A percentile compares a stretch with the other conserved stretches of the same genome.
These are phyloP conservation scores for Thoreauomyces humboldtii DNA, from an alignment of 192 early-diverging fungal genomes.

Conservation along the genomic window DNA sequence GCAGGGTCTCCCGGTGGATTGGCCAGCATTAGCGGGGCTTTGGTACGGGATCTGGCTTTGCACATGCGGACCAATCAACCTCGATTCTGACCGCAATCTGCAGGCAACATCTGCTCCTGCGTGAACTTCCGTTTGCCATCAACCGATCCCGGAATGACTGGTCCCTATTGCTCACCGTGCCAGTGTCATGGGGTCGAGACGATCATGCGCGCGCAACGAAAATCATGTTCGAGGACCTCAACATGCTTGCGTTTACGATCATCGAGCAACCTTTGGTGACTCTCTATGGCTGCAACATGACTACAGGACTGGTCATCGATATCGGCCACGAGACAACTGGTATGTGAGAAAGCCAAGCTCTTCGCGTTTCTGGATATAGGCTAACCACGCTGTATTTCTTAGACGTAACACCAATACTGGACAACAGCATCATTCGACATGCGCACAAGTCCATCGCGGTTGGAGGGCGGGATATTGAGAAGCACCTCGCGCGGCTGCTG, in stretches of 20 bases:
- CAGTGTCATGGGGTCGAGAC: slow-evolving; percentile 76
- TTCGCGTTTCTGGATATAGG: not conserved
- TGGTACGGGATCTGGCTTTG: no score
- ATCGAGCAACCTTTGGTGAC: slow-evolving; percentile 81
- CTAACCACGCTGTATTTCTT: not conserved
- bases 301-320: slow-evolving; percentile 85
- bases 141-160: slow-evolving; percentile 72
- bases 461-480: slow-evolving; percentile 69
- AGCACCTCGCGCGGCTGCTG: slow-evolving; percentile 61
- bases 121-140: slow-evolving; percentile 63
- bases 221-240: slow-evolving; percentile 90
- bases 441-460: slow-evolving; percentile 62
- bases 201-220: slow-evolving; percentile 79
- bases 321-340: slow-evolving; percentile 84
- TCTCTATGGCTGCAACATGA: slow-evolving; percentile 72
- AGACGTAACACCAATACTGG: slow-evolving; percentile 79
- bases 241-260: slow-evolving; percentile 78
- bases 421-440: slow-evolving; percentile 63
- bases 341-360: slow-evolving; percentile 24
- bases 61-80: no score
- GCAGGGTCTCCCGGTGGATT: slow-evolving; percentile 24
- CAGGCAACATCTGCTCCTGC: slow-evolving; percentile 75
- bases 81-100: not conserved
- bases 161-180: slow-evolving; percentile 75
- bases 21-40: slow-evolving; percentile 64